Base-by-base conservation (phyloP, 495 filamentous ascomycete genomes). In the Tirmania nivea region DNA sequence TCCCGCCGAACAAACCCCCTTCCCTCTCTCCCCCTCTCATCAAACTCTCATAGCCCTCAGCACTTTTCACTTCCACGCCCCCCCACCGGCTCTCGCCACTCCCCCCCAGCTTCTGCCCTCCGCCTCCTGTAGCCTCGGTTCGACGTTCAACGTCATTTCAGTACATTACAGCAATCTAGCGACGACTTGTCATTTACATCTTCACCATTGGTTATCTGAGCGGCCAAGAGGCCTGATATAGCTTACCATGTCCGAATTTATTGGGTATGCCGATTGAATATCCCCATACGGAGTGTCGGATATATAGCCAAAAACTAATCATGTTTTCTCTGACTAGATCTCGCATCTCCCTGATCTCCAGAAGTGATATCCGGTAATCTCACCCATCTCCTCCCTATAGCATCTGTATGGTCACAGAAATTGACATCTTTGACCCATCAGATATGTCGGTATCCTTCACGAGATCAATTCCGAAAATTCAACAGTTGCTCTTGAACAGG, bases 401-500 rank as follows among this genome's bases (percentile, higher is more conserved):
- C 20, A 55, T 37, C 53, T 2, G 19, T 25, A 11, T 52, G 35
- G 31, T 5, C 52, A 34, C 48, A 53, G 64, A 71, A 54, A 71
- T 59, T 58, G 25, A 31, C 25, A 31, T 1, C 25, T 31, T 31
- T 31, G 25, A 54, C 51, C 49, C 56, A 51, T 53, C 57, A 94
- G 88, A 60, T 97, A 97, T 73, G 86, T 93, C 59, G 90, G 90
- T 57, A 86, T 83, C 48, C 77, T 99, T 35, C 85, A 94, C 70
- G 86, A 95, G 67, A 96, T 99, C 78, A 94, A 92, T 69, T 93
- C 90, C 49, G 87, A 94, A 66, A 81, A 81, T 54, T 87, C 86
- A 49, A 96, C 92, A 50, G 92, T 99, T 59, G 90, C 90, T 42
- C 78, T 99, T 35, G 87, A 99, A 64, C 83, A 90, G 71, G 90